These are phyloP conservation scores for Skeletonema grethae DNA, from an alignment of 108 stramenopile genomes.

Conservation along the genomic window DNA sequence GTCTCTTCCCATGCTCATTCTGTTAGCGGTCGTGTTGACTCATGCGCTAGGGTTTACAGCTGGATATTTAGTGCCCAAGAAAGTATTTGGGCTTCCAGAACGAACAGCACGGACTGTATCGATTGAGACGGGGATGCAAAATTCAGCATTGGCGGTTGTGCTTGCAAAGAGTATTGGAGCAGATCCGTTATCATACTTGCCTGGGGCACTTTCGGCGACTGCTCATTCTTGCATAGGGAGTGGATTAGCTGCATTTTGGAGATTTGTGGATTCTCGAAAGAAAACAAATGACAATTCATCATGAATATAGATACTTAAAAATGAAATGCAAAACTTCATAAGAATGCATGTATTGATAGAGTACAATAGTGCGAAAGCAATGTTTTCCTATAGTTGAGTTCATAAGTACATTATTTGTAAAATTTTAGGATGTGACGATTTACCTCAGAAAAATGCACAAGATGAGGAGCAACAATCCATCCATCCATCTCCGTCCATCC, in stretches of 20 bases:
- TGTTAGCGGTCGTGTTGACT: conserved; percentile 66
- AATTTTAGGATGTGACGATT: no score
- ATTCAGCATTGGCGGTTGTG: conserved; percentile 93
- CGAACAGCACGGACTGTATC: conserved; percentile 81
- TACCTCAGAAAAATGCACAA: no score
- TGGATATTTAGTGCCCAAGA: conserved; percentile 73
- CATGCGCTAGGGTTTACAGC: conserved; percentile 84
- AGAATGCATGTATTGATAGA: not conserved
- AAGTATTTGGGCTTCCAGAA: conserved; percentile 56
- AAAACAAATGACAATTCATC: not conserved
- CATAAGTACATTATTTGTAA: no score
- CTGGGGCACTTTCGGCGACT: conserved; percentile 91
- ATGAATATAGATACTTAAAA: not conserved
- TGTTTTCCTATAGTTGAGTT: not conserved
- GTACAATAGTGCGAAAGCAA: not conserved
- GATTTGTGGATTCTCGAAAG: conserved; percentile 39
- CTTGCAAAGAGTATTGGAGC: conserved; percentile 88
- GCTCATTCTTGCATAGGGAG: conserved; percentile 91
- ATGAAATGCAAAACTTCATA: not conserved
- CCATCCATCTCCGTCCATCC: no score
- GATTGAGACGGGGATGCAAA: conserved; percentile 97
- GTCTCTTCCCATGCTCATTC: conserved; percentile 45
- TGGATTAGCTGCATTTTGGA: conserved; percentile 88
- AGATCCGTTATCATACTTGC: conserved; percentile 78
- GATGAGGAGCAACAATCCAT: no score